Base-by-base conservation (phyloP, 2,329 filamentous ascomycete species). In the Periconia digitata region DNA sequence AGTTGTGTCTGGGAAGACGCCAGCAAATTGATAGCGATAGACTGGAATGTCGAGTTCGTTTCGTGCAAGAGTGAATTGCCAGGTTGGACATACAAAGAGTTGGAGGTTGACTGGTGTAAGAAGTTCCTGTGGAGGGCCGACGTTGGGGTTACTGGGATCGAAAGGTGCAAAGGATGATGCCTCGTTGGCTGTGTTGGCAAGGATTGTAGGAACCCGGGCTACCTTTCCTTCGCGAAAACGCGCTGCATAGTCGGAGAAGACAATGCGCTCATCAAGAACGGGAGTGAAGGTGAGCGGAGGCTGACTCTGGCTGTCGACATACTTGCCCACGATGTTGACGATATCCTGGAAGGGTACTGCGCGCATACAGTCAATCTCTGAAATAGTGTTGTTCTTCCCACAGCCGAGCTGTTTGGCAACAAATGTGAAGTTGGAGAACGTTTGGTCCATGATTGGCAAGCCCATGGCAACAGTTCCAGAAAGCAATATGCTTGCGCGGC, bases 401-500 rank as follows among this genome's bases (percentile, higher is more conserved):
- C 51, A 54, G 10, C 47, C 47, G 38, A 54, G n/a, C 34, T 54
- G 23, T 20, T 18, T 18, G 27, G 45, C 47, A 17, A 52, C 29
- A 36, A 48, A 49, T 42, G 40, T 46, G 41, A 48, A 50, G 38
- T 53, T 53, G 18, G 50, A 43, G 40, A 39, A 47, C 4, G 40
- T 12, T 16, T 38, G 32, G 18, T n/a, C 24, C 32, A 38, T 3
- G 12, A 27, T 8, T 36, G 20, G 21, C 15, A 23, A 17, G 20
- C 20, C 16, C 17, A 21, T 43, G 36, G 40, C 40, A 6, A 47
- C n/a, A 17, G 48, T 50, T 2, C 48, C 48, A 2, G 48, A 50
- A 40, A 71, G 63, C 5, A 72, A 63, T 50, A 78, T 74, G 18
- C 76, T 59, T 7, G 66, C 75, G 6, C 66, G 58, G 32, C 69